Evolutionary conservation across 2,329 filamentous ascomycete species (phyloP), one percentile per base, ranked within the genome.

Genomic region (Fusarium clavum): DNA sequence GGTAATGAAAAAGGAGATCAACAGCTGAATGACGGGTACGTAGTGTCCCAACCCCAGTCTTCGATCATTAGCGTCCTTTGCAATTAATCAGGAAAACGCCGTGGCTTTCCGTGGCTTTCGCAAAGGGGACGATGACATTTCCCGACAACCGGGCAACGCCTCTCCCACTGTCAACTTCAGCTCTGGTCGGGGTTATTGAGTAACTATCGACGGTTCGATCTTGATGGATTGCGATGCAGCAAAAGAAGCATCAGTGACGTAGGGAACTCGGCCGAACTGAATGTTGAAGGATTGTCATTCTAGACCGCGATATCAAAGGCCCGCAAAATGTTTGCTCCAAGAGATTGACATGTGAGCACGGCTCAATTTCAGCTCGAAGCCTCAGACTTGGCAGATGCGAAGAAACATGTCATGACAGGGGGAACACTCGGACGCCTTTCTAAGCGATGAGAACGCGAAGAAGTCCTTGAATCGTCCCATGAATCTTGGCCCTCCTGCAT

Each of bases 281-380:
- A 5, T 11, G 24, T 20, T 25, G 27, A 27, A 30, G 9, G 25
- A 38, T 18, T 20, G 0, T n/a, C 6, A 16, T 38, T 27, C 16
- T 4, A 4, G n/a, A 24, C 11, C 5, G 44, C 38, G 16, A 32
- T 43, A 12, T n/a, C 24, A 8, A 11, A 29, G 41, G 14, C 41
- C 54, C 43, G 25, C 34, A 65, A 47, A 53, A 60, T 65, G 34
- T 65, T 65, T 65, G 8, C 14, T 48, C 46, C n/a, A n/a, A 38
- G 16, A 64, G 18, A 34, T 38, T 63, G 61, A 49, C 27, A 24
- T 38, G 10, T 27, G 49, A 22, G 49, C 49, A 43, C 49, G 34
- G 32, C 18, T 52, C 49, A 41, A 52, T n/a, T 16, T 52, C 22
- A 27, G 34, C 24, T 52, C 24, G 18, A 27, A 13, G 49, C 49